Evolutionary conservation across 805 yeast genomes (phyloP).

Genomic region (Torulaspora indica): DNA sequence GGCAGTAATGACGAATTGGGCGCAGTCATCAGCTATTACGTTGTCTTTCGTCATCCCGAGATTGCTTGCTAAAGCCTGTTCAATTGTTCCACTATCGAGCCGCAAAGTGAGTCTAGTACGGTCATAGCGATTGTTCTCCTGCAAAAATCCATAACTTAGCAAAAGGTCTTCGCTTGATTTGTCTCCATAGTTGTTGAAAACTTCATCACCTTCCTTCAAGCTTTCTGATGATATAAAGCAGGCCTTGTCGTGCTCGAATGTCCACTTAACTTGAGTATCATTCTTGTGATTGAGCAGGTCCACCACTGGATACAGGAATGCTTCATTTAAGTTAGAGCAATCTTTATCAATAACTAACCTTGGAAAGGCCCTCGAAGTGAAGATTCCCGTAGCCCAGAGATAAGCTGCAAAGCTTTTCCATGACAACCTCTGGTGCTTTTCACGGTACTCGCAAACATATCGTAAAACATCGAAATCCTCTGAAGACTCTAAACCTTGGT

Average conservation of each 20-base stretch:
- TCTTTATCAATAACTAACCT: slow-evolving; percentile 46
- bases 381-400: slow-evolving; percentile 68
- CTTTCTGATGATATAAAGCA: slow-evolving; percentile 41
- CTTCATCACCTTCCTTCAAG: slow-evolving; percentile 41
- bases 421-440: slow-evolving; percentile 15
- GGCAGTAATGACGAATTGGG: slow-evolving; percentile 42
- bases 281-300: slow-evolving; percentile 76
- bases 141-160: slow-evolving; percentile 76
- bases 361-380: slow-evolving; percentile 80
- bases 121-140: slow-evolving; percentile 53
- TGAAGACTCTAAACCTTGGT: slow-evolving; percentile 19
- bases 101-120: slow-evolving; percentile 55
- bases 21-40: slow-evolving; percentile 31
- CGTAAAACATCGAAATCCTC: slow-evolving; percentile 19
- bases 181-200: slow-evolving; percentile 81
- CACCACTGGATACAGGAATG: slow-evolving; percentile 70
- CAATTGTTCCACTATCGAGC: slow-evolving; percentile 36
- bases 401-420: slow-evolving; percentile 68
- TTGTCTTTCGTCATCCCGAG: slow-evolving; percentile 38
- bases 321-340: slow-evolving; percentile 41
- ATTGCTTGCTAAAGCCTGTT: slow-evolving; percentile 37
- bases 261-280: slow-evolving; percentile 62
- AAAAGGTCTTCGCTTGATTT: slow-evolving; percentile 81
- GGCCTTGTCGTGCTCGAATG: slow-evolving; percentile 31
- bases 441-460: slow-evolving; percentile 25